Evolutionary conservation across 1,284 basidiomycete genomes (phyloP), one percentile per base, ranked within the genome.

Genomic region (Pseudozyma tsukubaensis): DNA sequence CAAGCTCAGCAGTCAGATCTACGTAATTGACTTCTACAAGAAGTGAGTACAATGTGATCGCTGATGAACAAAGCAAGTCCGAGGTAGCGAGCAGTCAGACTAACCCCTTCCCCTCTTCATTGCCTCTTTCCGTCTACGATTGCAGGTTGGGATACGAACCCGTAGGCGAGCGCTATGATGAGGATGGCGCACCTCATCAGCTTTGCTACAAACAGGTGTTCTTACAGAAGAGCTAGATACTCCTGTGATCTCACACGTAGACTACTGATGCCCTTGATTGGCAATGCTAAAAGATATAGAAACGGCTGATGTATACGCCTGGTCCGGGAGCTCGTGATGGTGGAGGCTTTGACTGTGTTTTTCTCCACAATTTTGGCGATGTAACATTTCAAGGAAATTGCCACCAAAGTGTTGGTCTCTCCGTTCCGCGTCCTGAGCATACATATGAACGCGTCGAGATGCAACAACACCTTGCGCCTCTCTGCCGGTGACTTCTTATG

Each of bases 1-100:
- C 72, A 75, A 71, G 64, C 49, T 75, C 29, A 75, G 72, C 56
- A 75, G 72, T 52, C 72, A 75, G 60, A 59, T 71, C 36, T 68
- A 70, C 35, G 67, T 60, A 34, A 50, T 71, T 9, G 59, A 50
- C 14, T 71, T 75, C 34, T 75, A 75, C 43, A 51, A 60, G 16
- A 74, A 63, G 72, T 73, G 43, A 57, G 71, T 72, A 16, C 12
- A 11, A 18, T 7, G 0, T 35, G 32, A 12, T 35, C 21, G 5
- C 13, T 6, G 24, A 39, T 3, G 14, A 19, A 42, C 9, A 34
- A 40, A 39, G 40, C 47, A 43, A 29, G 40, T 34, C 7, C 7
- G 6, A n/a, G 34, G 48, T n/a, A 35, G 35, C 48, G 53, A 55
- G 44, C 21, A 35, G 19, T 11, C 19, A 16, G 12, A 18, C 21